Percentiles rank a stretch among this genome's conserved stretches.
Evolutionary conservation across 305 asterid species (phyloP).

Genomic region (Stenogyne calaminthoides): DNA sequence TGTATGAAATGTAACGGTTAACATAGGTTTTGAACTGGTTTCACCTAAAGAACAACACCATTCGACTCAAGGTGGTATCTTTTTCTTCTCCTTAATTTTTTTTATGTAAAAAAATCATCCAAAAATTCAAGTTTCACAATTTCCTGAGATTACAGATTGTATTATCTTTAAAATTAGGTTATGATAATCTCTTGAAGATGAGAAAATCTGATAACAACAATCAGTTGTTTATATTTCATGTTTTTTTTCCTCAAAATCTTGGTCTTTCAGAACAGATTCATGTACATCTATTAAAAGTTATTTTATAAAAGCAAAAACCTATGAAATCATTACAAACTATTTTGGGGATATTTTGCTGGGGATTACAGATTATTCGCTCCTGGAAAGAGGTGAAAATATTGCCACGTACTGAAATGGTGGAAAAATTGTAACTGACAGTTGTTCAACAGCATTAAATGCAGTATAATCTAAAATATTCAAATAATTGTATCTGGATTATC

Average conservation of each 20-base stretch:
- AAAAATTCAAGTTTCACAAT: background rate
- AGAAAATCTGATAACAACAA: constrained; percentile 2
- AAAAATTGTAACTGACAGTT: constrained; percentile 28
- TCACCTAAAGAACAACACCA: constrained; percentile 19
- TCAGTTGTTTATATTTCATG: constrained; percentile 1
- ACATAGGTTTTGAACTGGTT: constrained; percentile 2
- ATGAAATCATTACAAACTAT: background rate
- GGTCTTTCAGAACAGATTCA: background rate
- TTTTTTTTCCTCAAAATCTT: constrained; percentile 14
- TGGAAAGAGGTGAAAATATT: constrained; percentile 9
- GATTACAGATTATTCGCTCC: constrained; percentile 16
- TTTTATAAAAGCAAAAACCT: background rate
- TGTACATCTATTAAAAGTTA: background rate
- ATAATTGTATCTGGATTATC: background rate
- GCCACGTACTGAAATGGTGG: constrained; percentile 12
- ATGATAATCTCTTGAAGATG: background rate
- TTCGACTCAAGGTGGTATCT: constrained; percentile 1
- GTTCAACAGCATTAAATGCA: constrained; percentile 21
- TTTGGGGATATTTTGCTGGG: background rate
- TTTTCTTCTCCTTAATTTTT: background rate
- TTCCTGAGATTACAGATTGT: background rate
- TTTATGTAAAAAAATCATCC: background rate
- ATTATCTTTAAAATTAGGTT: background rate
- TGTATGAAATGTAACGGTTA: constrained; percentile 30
- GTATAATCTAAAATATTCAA: constrained; percentile 25